These are phyloP conservation scores for Yarrowia sp. DNA, from an alignment of 805 yeast species.

Conservation along the genomic window DNA sequence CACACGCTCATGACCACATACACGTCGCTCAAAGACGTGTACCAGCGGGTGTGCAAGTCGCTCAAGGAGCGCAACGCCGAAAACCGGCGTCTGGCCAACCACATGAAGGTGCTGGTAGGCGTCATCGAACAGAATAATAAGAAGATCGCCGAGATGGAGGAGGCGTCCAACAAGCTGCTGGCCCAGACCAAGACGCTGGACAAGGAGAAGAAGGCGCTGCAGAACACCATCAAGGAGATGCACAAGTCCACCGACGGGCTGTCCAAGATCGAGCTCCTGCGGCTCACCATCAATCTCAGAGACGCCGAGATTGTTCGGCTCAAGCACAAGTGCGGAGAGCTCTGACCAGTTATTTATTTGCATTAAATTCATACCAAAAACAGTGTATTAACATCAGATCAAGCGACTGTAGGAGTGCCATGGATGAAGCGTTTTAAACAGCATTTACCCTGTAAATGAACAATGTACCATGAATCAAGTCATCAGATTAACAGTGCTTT, in stretches of 20 bases:
- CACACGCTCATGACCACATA: conserved; percentile 36
- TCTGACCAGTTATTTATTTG: conserved; percentile 24
- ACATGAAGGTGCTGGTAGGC: conserved; percentile 20
- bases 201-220: conserved; percentile 24
- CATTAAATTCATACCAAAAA: not conserved
- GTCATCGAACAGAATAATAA: conserved; percentile 17
- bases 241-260: conserved; percentile 25
- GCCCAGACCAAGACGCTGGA: not conserved
- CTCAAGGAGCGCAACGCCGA: conserved; percentile 27
- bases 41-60: conserved; percentile 33
- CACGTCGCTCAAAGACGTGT: conserved; percentile 35
- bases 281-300: conserved; percentile 7
- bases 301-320: conserved; percentile 24
- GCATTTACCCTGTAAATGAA: too few relatives aligned
- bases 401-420: not conserved
- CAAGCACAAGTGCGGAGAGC: conserved; percentile 26
- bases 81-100: conserved; percentile 8
- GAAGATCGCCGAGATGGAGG: conserved; percentile 5
- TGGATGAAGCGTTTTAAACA: too few relatives aligned
- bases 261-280: conserved; percentile 25
- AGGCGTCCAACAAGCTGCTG: not conserved
- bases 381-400: not conserved
- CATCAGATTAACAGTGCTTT: too few relatives aligned
- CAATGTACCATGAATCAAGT: too few relatives aligned
- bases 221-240: conserved; percentile 18